phyloP scores from a whole-genome alignment of 2,329 filamentous ascomycete species.

The Lachnellula suecica region DNA sequence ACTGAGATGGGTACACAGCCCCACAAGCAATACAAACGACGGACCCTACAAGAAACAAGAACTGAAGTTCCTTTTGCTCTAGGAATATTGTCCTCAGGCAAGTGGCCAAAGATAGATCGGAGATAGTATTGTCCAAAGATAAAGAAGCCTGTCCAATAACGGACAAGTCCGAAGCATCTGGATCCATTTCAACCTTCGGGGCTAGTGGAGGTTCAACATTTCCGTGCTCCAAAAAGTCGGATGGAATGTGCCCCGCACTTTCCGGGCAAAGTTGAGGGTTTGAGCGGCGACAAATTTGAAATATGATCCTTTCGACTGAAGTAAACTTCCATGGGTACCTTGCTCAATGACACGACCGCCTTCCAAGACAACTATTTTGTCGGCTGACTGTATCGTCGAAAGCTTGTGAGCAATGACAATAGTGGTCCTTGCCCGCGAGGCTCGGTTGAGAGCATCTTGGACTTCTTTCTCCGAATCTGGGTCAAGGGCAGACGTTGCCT shows the following conservation, averaged over 20 bases:
- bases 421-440: conserved; percentile 80
- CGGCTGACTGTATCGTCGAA: conserved; percentile 85
- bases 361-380: conserved; percentile 91
- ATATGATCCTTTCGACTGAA: conserved; percentile 71
- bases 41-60: neutral
- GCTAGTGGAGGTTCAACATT: conserved; percentile 39
- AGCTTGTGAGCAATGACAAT: conserved; percentile 92
- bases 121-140: no score
- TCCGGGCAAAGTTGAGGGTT: conserved; percentile 42
- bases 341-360: conserved; percentile 82
- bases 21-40: neutral
- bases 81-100: neutral
- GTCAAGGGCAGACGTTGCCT: conserved; percentile 88
- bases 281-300: conserved; percentile 63
- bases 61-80: no score
- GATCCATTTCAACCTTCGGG: conserved; percentile 52
- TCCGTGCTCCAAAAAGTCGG: neutral
- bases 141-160: no score
- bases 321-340: conserved; percentile 76
- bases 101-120: neutral
- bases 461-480: conserved; percentile 91
- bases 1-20: conserved; percentile 80
- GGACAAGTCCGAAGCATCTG: no score
- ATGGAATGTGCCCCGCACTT: neutral
- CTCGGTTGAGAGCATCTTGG: conserved; percentile 82